Evolutionary conservation across 768 basidiomycete genomes (phyloP).

Genomic region (Hygrophoropsis aurantiaca): DNA sequence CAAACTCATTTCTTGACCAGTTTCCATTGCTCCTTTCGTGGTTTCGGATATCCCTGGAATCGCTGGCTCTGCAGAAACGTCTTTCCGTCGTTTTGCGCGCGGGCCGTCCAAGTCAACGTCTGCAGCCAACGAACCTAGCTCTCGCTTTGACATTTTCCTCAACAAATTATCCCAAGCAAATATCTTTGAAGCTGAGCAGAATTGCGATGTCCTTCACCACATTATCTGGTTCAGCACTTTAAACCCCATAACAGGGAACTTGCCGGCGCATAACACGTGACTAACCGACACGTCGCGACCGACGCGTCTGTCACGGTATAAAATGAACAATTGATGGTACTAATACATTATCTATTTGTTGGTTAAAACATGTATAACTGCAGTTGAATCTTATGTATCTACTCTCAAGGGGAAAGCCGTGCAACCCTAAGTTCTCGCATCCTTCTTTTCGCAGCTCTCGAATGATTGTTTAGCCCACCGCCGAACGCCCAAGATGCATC

Average conservation of each 20-base stretch:
- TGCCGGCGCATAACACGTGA: conserved; percentile 30
- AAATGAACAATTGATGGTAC: no score
- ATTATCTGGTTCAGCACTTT: conserved; percentile 29
- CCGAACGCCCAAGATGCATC: conserved; percentile 66
- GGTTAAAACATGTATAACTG: no score
- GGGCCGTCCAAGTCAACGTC: conserved; percentile 44
- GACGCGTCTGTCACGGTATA: no score
- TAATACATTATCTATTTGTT: no score
- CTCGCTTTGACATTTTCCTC: conserved; percentile 51
- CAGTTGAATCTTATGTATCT: no score
- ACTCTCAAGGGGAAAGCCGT: conserved; percentile 25
- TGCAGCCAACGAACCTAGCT: conserved; percentile 40
- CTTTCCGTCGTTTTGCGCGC: conserved; percentile 53
- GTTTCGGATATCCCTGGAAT: conserved; percentile 35
- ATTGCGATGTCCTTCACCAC: conserved; percentile 25
- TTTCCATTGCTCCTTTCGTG: conserved; percentile 19
- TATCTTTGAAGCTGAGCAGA: conserved; percentile 22
- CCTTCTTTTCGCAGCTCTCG: conserved; percentile 50
- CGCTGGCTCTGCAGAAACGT: conserved; percentile 41
- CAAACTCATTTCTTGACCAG: conserved; percentile 18
- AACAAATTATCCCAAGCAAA: conserved; percentile 20
- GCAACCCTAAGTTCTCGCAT: conserved; percentile 53
- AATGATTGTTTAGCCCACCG: conserved; percentile 74
- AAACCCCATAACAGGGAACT: conserved; percentile 14
- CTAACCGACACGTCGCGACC: not conserved